These are phyloP conservation scores for Mycena filopes DNA, from an alignment of 768 basidiomycete genomes.

Conservation along the genomic window DNA sequence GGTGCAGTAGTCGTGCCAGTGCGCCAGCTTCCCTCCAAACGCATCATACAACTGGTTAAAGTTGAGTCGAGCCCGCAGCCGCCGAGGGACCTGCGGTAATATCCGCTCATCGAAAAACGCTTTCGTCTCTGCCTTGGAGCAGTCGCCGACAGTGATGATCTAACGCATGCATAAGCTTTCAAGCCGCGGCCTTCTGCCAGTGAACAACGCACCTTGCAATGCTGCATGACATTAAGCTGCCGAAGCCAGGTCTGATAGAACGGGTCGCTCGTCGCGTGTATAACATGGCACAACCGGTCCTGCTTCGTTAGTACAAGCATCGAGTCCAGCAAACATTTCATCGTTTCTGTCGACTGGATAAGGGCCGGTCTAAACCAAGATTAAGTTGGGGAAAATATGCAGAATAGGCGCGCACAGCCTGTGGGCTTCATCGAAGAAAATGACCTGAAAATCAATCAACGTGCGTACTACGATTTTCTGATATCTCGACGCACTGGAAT, in stretches of 20 bases:
- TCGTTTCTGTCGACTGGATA: constrained; percentile 80
- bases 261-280: constrained; percentile 85
- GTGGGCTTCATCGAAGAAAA: constrained; percentile 90
- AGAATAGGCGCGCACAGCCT: constrained; percentile 63
- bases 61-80: constrained; percentile 61
- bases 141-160: constrained; percentile 86
- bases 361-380: constrained; percentile 67
- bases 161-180: constrained; percentile 35
- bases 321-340: constrained; percentile 87
- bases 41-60: constrained; percentile 83
- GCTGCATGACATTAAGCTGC: constrained; percentile 83
- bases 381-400: constrained; percentile 2
- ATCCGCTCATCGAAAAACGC: constrained; percentile 73
- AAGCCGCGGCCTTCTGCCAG: background rate
- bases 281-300: constrained; percentile 84
- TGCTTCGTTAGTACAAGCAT: constrained; percentile 91
- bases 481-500: constrained; percentile 62
- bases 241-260: constrained; percentile 88
- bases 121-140: constrained; percentile 76
- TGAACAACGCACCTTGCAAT: constrained; percentile 73
- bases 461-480: background rate
- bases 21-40: constrained; percentile 86
- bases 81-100: constrained; percentile 76
- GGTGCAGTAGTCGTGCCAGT: constrained; percentile 83
- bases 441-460: constrained; percentile 46